Evolutionary conservation across 768 basidiomycete species (phyloP), one percentile per base, ranked within the genome.

Genomic region (Gelatoporia subvermispora): DNA sequence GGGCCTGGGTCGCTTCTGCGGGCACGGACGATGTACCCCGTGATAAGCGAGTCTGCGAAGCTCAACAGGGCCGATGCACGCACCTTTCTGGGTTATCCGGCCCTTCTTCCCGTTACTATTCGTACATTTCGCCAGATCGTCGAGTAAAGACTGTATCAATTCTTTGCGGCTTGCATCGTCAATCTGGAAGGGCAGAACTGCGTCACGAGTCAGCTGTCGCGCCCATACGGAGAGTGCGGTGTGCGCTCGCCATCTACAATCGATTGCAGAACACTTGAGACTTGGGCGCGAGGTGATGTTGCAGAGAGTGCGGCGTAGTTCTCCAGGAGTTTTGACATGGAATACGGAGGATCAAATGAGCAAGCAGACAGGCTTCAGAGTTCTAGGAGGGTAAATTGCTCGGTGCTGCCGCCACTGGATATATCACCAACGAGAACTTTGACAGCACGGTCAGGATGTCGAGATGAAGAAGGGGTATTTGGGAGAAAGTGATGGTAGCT

Each of bases 1-100:
- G 69, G 15, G 87, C 89, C 28, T 71, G 75, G 2, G 78, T 70
- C 24, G 79, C 77, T 62, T 91, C 90, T 93, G 60, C n/a, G 45
- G 40, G 13, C 28, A 17, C 45, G 9, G 23, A 24, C 13, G 31
- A 11, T 11, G 20, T 21, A 22, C 35, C 7, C 28, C 28, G 28
- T 31, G 28, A 31, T 31, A 31, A 31, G 28, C 28, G 28, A 31
- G 5, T 31, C 28, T 13, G 28, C 28, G 28, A 40, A n/a, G 39
- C 5, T 18, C 34, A 21, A 46, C 23, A 42, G 9, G 3, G 24
- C 21, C 38, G 17, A 34, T n/a, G 24, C 25, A 50, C 72, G 45
- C 49, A 87, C 87, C 81, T 66, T 81, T 78, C 23, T 71, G 56
- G 9, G 76, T 65, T 45, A 89, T 68, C 47, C 74, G 76, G 50